phyloP scores from a whole-genome alignment of 2,329 filamentous ascomycete genomes.

The Aureobasidium vineae region DNA sequence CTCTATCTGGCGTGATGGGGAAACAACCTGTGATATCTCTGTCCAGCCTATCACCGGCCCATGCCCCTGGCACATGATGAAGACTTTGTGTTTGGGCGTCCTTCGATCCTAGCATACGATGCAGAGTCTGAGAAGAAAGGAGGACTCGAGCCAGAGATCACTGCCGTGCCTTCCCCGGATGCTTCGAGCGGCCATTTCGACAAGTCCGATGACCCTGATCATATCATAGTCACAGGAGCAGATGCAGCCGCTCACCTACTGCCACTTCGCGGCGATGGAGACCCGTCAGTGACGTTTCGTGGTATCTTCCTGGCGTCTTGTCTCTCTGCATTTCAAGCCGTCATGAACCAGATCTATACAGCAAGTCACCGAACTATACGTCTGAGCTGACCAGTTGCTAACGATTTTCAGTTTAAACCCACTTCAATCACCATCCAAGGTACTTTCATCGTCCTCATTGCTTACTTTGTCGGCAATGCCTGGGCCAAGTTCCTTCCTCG shows the following conservation, averaged over 20 bases:
- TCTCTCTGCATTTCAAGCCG: conserved; percentile 55
- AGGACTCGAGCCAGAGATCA: not conserved
- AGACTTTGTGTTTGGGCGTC: not conserved
- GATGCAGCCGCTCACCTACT: conserved; percentile 53
- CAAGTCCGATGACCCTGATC: conserved; percentile 1
- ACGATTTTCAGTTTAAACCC: conserved; percentile 26
- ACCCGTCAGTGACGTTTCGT: conserved; percentile 54
- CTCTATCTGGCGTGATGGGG: not conserved
- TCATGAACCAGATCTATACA: conserved; percentile 57
- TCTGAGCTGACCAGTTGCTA: not conserved
- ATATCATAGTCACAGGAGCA: conserved; percentile 53
- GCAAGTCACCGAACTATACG: conserved; percentile 37
- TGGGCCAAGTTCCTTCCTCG: conserved; percentile 53
- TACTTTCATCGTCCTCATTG: conserved; percentile 36
- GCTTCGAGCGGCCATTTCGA: not conserved
- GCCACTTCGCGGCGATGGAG: conserved; percentile 54
- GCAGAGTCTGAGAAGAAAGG: not conserved
- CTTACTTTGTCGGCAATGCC: conserved; percentile 55
- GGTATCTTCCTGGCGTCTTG: conserved; percentile 52
- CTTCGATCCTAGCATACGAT: not conserved
- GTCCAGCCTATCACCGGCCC: not conserved
- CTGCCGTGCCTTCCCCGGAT: not conserved
- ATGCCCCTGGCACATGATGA: not conserved
- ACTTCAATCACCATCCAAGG: conserved; percentile 22
- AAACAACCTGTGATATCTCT: not conserved